A percentile compares a stretch with the other conserved stretches of the same genome.
These are phyloP conservation scores for Cyberlindnera samutprakarnensis DNA, from an alignment of 805 yeast genomes.

Conservation along the genomic window DNA sequence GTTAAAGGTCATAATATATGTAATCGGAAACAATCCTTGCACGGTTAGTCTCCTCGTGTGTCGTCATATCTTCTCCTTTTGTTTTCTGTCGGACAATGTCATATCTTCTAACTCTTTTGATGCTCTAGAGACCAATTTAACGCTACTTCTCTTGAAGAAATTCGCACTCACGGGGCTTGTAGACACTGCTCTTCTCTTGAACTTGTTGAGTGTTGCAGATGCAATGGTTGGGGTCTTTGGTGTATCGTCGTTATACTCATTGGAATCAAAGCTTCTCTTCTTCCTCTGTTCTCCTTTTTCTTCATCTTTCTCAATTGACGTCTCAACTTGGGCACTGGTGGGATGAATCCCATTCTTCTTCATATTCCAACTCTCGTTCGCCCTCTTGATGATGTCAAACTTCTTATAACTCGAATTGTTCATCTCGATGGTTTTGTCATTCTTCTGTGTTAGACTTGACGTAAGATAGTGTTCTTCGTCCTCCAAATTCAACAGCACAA, in stretches of 20 bases:
- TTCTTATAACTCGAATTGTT: constrained; percentile 9
- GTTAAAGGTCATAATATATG: background rate
- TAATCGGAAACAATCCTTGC: background rate
- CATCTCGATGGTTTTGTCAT: constrained; percentile 3
- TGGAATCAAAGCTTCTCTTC: constrained; percentile 18
- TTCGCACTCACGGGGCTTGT: constrained; percentile 19
- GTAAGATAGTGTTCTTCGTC: constrained; percentile 15
- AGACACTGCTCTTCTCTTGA: constrained; percentile 23
- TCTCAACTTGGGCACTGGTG: background rate
- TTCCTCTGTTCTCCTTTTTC: constrained; percentile 6
- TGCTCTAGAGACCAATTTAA: constrained; percentile 17
- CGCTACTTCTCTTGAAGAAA: constrained; percentile 12
- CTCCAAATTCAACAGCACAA: constrained; percentile 17
- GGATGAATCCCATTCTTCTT: constrained; percentile 14
- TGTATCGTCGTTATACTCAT: too few relatives aligned
- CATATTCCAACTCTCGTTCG: constrained; percentile 23
- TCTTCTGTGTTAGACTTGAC: constrained; percentile 2
- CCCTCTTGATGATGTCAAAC: constrained; percentile 21
- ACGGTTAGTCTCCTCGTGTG: too few relatives aligned
- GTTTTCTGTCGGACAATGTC: constrained; percentile 26
- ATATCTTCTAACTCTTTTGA: constrained; percentile 21
- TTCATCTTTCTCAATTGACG: constrained; percentile 2
- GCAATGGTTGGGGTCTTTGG: too few relatives aligned
- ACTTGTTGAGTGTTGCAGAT: constrained; percentile 1
- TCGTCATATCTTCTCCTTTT: constrained; percentile 7